phyloP scores from a whole-genome alignment of 805 yeast species.

The Spathaspora boniae region DNA sequence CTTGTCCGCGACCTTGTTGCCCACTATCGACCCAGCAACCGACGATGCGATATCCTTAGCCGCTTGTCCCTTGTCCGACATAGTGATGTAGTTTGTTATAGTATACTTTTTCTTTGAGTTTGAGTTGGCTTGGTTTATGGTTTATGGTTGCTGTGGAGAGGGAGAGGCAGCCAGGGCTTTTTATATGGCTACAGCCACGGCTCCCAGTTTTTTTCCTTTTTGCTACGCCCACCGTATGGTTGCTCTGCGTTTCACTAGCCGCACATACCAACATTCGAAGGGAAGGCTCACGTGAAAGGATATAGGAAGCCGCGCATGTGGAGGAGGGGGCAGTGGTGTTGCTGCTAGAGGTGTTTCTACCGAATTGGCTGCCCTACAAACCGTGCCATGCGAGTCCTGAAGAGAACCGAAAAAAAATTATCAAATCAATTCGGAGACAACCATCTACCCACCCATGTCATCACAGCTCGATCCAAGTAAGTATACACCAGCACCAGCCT shows the following conservation, averaged over 20 bases:
- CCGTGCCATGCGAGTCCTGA: neutral
- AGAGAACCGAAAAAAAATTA: constrained; percentile 1
- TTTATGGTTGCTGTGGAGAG: neutral
- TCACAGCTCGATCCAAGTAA: constrained; percentile 11
- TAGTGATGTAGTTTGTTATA: too few relatives aligned
- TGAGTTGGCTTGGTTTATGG: neutral
- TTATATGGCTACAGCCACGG: neutral
- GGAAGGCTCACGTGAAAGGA: neutral
- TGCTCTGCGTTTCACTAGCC: neutral
- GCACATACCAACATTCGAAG: neutral
- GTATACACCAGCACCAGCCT: constrained; percentile 6
- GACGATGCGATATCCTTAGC: constrained; percentile 33
- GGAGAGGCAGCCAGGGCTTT: neutral
- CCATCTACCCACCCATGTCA: neutral
- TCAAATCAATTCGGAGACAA: too few relatives aligned
- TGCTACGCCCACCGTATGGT: neutral
- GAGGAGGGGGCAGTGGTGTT: neutral
- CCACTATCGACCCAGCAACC: constrained; percentile 37
- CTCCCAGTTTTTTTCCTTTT: neutral
- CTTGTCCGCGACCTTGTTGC: constrained; percentile 35
- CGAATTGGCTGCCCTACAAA: neutral
- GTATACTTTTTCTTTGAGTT: too few relatives aligned
- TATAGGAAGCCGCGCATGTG: neutral
- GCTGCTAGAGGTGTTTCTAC: neutral
- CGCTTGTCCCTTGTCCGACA: constrained; percentile 7